Percentiles rank a stretch among this genome's conserved stretches.
These are phyloP conservation scores for Fusarium cicatricum DNA, from an alignment of 2,329 filamentous ascomycete genomes.

Conservation along the genomic window DNA sequence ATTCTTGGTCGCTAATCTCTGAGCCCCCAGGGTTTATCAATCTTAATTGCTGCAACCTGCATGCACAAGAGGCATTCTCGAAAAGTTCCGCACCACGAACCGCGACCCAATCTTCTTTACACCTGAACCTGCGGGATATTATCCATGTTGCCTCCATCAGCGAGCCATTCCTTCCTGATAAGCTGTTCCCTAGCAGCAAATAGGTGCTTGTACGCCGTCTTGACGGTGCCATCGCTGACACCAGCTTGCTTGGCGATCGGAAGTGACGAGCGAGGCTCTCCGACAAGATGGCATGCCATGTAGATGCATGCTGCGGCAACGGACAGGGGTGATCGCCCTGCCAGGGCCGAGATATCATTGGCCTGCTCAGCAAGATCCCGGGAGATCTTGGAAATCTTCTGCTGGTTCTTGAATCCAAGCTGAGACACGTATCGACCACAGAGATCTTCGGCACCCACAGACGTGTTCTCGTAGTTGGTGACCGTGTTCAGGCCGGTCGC, in stretches of 20 bases:
- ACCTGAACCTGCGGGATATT: slow-evolving; percentile 66
- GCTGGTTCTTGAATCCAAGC: slow-evolving; percentile 75
- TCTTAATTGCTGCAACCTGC: no score
- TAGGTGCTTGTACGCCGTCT: slow-evolving; percentile 91
- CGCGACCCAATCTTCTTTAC: slow-evolving; percentile 27
- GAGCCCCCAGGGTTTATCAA: no score
- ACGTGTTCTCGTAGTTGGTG: slow-evolving; percentile 77
- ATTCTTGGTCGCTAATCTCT: not conserved
- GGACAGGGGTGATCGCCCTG: slow-evolving; percentile 91
- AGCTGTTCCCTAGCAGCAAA: slow-evolving; percentile 78
- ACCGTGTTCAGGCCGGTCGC: slow-evolving; percentile 62
- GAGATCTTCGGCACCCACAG: slow-evolving; percentile 83
- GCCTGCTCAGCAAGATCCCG: slow-evolving; percentile 81
- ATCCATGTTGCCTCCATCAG: slow-evolving; percentile 74
- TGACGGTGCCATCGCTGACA: slow-evolving; percentile 96
- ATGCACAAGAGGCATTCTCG: no score
- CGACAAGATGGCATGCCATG: slow-evolving; percentile 90
- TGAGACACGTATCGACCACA: slow-evolving; percentile 90
- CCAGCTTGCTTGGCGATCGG: slow-evolving; percentile 86
- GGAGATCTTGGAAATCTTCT: slow-evolving; percentile 81
- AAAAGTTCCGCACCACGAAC: no score
- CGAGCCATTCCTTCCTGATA: slow-evolving; percentile 78
- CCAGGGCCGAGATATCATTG: slow-evolving; percentile 79
- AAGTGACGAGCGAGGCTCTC: slow-evolving; percentile 79
- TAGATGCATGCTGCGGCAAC: slow-evolving; percentile 97